Evolutionary conservation across 106 monocot genomes (phyloP), one percentile per base, ranked within the genome.

Genomic region (Dactylorhiza incarnata): DNA sequence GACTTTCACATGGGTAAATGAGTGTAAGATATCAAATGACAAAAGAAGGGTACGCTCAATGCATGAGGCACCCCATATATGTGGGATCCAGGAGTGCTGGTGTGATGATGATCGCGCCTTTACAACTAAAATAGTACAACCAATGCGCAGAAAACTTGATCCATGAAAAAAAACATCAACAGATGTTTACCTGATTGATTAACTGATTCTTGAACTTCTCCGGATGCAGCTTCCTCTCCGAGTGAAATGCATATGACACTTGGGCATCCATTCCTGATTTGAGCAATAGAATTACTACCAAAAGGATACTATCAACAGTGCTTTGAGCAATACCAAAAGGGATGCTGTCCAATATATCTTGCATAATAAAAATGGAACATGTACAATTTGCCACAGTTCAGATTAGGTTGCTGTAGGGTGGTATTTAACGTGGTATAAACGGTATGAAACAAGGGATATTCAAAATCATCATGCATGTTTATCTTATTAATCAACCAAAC

Each of bases 161-260:
- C 7, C 25, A 62, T 59, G 9, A 45, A 62, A 59, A 45, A 46
- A 37, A 47, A 29, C 48, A 73, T 43, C 12, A 79, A 69, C 49
- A 54, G 53, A 10, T 44, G 9, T 62, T 20, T 2, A 83, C 83
- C 83, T 83, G 83, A 75, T 83, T 83, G 12, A 73, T 74, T 49
- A 83, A 56, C 58, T 83, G 83, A 25, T 85, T 85, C 75, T 85
- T 88, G 78, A 88, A 88, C 56, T 84, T 89, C 75, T 89, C 89
- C 8, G 89, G 89, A 81, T 89, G 86, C 78, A 74, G 45, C 81
- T 89, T 89, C 49, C 89, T 63, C 74, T 86, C 89, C 44, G 83
- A 84, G 71, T 89, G 89, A 82, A 89, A 89, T 72, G 79, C 86
- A 79, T 89, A 89, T 43, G 89, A 89, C 55, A 89, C 79, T 84